Evolutionary conservation across 495 filamentous ascomycete genomes (phyloP).

Genomic region (Penicillium manginii): DNA sequence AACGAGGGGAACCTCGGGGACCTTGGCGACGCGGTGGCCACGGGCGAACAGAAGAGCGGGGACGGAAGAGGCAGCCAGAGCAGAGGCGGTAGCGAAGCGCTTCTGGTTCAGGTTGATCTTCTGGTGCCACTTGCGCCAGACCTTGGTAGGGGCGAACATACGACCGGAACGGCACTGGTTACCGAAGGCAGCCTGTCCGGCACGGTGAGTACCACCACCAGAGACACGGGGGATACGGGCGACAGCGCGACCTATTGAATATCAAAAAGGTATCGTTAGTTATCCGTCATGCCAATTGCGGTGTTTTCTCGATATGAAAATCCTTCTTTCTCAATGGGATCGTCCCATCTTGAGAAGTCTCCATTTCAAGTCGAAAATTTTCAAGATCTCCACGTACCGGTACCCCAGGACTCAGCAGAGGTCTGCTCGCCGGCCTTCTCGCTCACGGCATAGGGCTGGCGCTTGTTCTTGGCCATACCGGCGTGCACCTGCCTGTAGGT

Average conservation of each 20-base stretch:
- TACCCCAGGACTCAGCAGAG: constrained; percentile 99
- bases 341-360: constrained; percentile 10
- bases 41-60: constrained; percentile 93
- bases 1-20: constrained; percentile 96
- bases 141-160: constrained; percentile 99
- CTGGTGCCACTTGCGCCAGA: constrained; percentile 99
- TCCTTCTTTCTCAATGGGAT: constrained; percentile 1
- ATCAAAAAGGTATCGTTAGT: constrained; percentile 10
- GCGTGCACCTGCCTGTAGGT: constrained; percentile 78
- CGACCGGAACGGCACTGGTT: constrained; percentile 99
- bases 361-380: constrained; percentile 22
- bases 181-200: constrained; percentile 99
- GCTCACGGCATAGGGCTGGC: constrained; percentile 99
- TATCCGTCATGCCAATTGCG: not conserved
- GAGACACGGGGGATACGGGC: constrained; percentile 99
- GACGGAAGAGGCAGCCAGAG: constrained; percentile 93
- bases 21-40: constrained; percentile 88
- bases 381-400: constrained; percentile 69
- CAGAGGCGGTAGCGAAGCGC: constrained; percentile 96
- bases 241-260: constrained; percentile 84
- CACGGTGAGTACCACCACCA: constrained; percentile 99
- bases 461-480: constrained; percentile 99
- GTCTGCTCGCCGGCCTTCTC: constrained; percentile 99
- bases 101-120: constrained; percentile 98
- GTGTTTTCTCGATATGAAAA: constrained; percentile 8